phyloP scores from a whole-genome alignment of 1,284 basidiomycete species.

The Tylopilus sp. region DNA sequence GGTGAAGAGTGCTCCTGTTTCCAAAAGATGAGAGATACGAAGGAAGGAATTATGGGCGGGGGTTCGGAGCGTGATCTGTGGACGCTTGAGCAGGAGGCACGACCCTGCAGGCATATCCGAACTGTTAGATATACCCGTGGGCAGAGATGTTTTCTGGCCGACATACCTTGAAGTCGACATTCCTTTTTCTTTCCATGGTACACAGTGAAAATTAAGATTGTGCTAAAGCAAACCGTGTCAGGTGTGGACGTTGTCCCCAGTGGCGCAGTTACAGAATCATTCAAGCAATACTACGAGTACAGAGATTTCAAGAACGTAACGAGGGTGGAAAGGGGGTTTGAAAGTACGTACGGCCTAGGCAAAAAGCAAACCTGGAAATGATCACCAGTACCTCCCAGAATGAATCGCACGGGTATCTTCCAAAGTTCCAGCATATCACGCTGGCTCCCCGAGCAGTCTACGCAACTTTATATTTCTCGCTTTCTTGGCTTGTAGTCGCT shows the following conservation, averaged over 20 bases:
- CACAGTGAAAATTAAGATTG: slow-evolving; percentile 72
- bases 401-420: not conserved
- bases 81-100: slow-evolving; percentile 47
- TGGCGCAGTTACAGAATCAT: slow-evolving; percentile 64
- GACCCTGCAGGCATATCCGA: slow-evolving; percentile 64
- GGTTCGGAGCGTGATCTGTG: slow-evolving; percentile 1
- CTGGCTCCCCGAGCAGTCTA: slow-evolving; percentile 12
- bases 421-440: not conserved
- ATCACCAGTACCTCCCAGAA: not conserved
- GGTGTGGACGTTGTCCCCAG: slow-evolving; percentile 58
- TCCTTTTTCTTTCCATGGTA: slow-evolving; percentile 41
- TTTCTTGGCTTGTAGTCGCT: slow-evolving; percentile 8
- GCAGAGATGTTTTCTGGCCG: slow-evolving; percentile 23
- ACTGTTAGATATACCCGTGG: slow-evolving; percentile 60
- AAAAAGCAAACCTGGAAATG: slow-evolving; percentile 17
- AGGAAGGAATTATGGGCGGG: slow-evolving; percentile 44
- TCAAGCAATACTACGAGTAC: slow-evolving; percentile 61
- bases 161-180: not conserved
- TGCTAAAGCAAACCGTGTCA: slow-evolving; percentile 69
- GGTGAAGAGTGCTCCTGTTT: slow-evolving; percentile 82
- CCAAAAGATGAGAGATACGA: slow-evolving; percentile 64
- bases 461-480: slow-evolving; percentile 13
- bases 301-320: slow-evolving; percentile 39
- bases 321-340: slow-evolving; percentile 16
- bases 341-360: not conserved